phyloP scores from a whole-genome alignment of 2,329 filamentous ascomycete species.

The Endothia cerciana region DNA sequence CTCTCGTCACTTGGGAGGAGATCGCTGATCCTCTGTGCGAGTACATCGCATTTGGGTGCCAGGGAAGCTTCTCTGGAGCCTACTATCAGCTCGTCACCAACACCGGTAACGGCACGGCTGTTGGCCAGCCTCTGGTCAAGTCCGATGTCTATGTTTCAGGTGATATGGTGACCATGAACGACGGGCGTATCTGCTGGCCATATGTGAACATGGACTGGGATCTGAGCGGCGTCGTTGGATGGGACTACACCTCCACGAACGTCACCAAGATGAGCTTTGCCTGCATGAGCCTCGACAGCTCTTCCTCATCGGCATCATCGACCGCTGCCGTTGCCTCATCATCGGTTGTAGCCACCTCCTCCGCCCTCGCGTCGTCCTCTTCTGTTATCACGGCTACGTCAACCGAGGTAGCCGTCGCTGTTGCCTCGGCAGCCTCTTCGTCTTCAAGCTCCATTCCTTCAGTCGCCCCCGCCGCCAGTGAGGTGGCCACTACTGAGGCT shows the following conservation, averaged over 20 bases:
- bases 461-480: neutral
- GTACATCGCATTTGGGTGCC: conserved; percentile 62
- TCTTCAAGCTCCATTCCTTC: neutral
- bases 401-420: neutral
- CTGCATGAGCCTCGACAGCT: conserved; percentile 41
- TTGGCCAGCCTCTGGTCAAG: conserved; percentile 54
- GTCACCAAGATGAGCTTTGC: conserved; percentile 57
- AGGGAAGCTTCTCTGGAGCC: conserved; percentile 60
- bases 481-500: neutral
- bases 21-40: conserved; percentile 59
- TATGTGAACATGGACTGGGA: conserved; percentile 61
- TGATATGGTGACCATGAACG: conserved; percentile 64
- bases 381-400: neutral
- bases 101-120: conserved; percentile 54
- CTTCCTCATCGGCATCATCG: conserved; percentile 6
- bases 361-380: neutral
- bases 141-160: conserved; percentile 62
- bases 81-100: conserved; percentile 61
- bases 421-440: neutral
- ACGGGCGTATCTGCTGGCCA: conserved; percentile 64
- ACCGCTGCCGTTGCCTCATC: conserved; percentile 1
- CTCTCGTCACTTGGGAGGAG: conserved; percentile 65
- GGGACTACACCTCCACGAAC: conserved; percentile 36
- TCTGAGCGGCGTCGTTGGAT: conserved; percentile 34
- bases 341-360: neutral